Evolutionary conservation across 306 rosid genomes (phyloP).

Genomic region (Geum urbanum): DNA sequence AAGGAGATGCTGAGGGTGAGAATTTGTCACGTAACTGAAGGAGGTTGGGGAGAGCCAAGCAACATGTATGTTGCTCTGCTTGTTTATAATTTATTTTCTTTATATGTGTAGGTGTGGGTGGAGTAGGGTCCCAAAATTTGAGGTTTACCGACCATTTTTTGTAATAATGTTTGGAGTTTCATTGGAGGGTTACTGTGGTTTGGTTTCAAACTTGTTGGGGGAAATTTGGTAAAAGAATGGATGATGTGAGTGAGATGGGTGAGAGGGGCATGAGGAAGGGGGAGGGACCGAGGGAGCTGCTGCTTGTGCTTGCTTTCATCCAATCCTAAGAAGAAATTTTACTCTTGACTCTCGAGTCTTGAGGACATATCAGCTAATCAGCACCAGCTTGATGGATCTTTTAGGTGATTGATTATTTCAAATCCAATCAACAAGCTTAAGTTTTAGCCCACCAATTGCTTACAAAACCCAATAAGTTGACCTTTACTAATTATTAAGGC

Average conservation of each 20-base stretch:
- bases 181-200: not conserved
- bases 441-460: too few species aligned
- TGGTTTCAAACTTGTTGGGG: constrained; percentile 5
- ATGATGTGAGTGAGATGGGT: not conserved
- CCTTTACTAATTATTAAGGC: too few species aligned
- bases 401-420: too few species aligned
- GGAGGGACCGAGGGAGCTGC: not conserved
- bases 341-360: too few species aligned
- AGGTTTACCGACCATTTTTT: not conserved
- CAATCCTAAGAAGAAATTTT: not conserved
- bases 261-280: not conserved
- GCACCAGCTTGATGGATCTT: too few species aligned
- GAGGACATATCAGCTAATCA: too few species aligned
- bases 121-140: not conserved
- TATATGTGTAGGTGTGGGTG: not conserved
- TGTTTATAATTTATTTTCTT: not conserved
- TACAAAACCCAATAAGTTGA: too few species aligned
- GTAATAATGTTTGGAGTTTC: not conserved
- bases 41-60: constrained; percentile 4
- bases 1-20: constrained; percentile 50
- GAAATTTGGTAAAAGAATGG: not conserved
- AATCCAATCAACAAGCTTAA: too few species aligned
- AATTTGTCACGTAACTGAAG: constrained; percentile 52
- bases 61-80: not conserved
- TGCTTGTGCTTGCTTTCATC: not conserved